These are phyloP conservation scores for Scutellaria baicalensis DNA, from an alignment of 257 asterid genomes.

Conservation along the genomic window DNA sequence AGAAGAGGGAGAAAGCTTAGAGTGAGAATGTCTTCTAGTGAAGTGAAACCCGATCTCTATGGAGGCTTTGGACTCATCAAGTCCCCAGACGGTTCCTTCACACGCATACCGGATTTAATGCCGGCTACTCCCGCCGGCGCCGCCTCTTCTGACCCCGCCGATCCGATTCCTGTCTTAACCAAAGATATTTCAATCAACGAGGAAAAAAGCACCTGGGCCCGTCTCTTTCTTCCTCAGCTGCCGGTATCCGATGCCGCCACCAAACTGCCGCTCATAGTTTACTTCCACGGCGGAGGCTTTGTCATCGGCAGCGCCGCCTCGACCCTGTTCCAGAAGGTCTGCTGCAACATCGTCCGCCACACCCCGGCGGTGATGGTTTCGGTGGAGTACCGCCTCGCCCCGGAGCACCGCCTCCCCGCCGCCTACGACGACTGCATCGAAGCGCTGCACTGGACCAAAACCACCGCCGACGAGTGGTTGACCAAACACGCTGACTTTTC, in stretches of 20 bases:
- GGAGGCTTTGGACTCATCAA: not conserved
- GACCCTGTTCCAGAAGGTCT: conserved; percentile 3
- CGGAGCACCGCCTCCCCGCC: conserved; percentile 57
- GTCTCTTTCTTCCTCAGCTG: conserved; percentile 6
- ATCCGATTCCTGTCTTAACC: not conserved
- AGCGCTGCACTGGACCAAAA: conserved; percentile 29
- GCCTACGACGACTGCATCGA: conserved; percentile 52
- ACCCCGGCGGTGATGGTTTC: conserved; percentile 41
- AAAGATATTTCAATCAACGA: not conserved
- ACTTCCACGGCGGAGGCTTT: conserved; percentile 55
- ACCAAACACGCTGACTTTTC: conserved; percentile 33
- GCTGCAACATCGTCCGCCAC: not conserved
- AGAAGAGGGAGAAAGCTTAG: too few relatives aligned
- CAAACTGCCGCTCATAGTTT: conserved; percentile 35
- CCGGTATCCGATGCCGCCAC: not conserved
- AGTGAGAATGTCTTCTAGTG: too few relatives aligned
- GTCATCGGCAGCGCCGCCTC: conserved; percentile 12
- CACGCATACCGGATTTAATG: not conserved
- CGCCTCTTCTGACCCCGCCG: not conserved
- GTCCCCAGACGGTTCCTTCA: not conserved
- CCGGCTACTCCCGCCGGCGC: not conserved
- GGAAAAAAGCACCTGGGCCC: not conserved
- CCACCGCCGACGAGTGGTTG: conserved; percentile 35
- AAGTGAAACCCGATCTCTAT: too few relatives aligned
- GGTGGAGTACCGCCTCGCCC: conserved; percentile 51